Base-by-base conservation (phyloP, 306 rosid species). In the Lagenaria siceraria region DNA sequence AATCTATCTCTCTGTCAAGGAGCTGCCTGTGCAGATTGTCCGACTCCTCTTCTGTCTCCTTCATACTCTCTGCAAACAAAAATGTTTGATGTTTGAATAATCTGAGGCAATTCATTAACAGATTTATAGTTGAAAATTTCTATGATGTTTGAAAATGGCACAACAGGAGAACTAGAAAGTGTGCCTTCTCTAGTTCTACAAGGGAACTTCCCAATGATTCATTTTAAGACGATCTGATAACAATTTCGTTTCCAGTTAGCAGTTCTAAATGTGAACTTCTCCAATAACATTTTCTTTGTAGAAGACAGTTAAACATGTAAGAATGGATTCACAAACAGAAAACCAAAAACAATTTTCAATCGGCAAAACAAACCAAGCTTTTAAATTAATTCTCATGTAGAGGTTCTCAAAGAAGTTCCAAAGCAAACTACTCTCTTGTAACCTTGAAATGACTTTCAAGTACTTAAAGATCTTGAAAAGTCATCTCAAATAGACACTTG, bases 21-120 rank as follows among this genome's bases (percentile, higher is more conserved):
- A 92, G 89, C 76, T 87, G 92, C 82, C 80, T 78, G 81, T 89
- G 98, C 80, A 90, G 83, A 25, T 85, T 82, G 71, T 92, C 98
- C 9, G 98, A 92, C 80, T 92, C 99, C 74, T 89, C 93, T 0
- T 95, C 99, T 1, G 92, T 87, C 80, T 89, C 85, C 72, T 85
- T 89, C 89, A 85, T 86, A 10, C 91, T 85, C 70, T 88, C 99
- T 96, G 96, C 83, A 86, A 46, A 71, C 58, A 27, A 43, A 66
- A 70, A 4, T 6, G 35, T 68, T 22, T 36, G 27, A 21, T 8
- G 8, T 36, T 64, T 61, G 12, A 61, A 29, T 27, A 7, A 7
- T 1, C 1, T 14, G 12, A 7, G 38, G 10, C 66, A 59, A 62
- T 31, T 19, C 7, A 19, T 19, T 18, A 14, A 51, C 51, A 65